Conservation (phyloP, 257 asterid genomes). For the Solanum piurae region DNA sequence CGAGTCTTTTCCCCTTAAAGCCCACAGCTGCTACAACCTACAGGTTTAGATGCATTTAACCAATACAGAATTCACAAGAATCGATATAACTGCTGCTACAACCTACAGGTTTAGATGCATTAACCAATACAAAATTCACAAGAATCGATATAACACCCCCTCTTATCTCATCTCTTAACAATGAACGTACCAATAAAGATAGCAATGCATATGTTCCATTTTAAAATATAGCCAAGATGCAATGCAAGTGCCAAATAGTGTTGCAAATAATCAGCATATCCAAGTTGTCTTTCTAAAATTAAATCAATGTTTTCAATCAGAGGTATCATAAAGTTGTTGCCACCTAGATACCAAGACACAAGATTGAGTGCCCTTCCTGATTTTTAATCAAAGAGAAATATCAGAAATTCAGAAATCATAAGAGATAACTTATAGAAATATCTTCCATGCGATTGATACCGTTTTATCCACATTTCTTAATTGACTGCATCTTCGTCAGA, state of each 20-base stretch:
- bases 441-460: not conserved
- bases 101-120: conserved; percentile 21
- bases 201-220: not conserved
- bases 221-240: not conserved
- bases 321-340: not conserved
- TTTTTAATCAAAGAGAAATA: not conserved
- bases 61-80: not conserved
- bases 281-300: not conserved
- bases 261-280: not conserved
- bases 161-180: not conserved
- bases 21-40: conserved; percentile 92
- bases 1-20: conserved; percentile 71
- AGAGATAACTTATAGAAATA: not conserved
- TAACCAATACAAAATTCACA: not conserved
- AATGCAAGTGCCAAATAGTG: not conserved
- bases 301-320: not conserved
- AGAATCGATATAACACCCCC: not conserved
- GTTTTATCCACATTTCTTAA: not conserved
- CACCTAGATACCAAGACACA: not conserved
- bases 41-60: not conserved
- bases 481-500: not conserved
- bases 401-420: not conserved
- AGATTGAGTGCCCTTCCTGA: not conserved
- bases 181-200: not conserved
- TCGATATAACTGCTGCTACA: conserved; percentile 47